phyloP scores from a whole-genome alignment of 805 yeast species.

The Sugiyamaella smithiae region DNA sequence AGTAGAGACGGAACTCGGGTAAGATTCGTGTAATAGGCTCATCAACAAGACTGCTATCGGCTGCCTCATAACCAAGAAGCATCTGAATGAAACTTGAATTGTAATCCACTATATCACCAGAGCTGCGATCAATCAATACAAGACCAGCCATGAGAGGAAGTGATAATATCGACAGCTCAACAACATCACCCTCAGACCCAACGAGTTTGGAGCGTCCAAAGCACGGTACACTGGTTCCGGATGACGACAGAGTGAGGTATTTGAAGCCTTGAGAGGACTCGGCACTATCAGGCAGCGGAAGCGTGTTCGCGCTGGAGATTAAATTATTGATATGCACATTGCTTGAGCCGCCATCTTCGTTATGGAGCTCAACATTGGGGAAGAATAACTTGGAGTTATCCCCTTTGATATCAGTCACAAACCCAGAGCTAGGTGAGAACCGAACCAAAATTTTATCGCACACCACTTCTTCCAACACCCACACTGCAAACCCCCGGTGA shows the following conservation, averaged over 20 bases:
- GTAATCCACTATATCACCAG: slow-evolving; percentile 59
- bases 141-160: slow-evolving; percentile 87
- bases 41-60: slow-evolving; percentile 34
- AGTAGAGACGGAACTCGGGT: slow-evolving; percentile 56
- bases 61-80: slow-evolving; percentile 58
- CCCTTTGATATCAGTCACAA: slow-evolving; percentile 10
- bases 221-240: slow-evolving; percentile 17
- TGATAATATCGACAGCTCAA: slow-evolving; percentile 43
- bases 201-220: slow-evolving; percentile 8
- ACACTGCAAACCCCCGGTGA: slow-evolving; percentile 54
- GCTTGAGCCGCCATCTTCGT: not conserved
- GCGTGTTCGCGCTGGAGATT: not conserved
- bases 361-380: slow-evolving; percentile 2
- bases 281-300: slow-evolving; percentile 28
- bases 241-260: slow-evolving; percentile 21
- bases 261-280: slow-evolving; percentile 13
- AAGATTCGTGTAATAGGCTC: slow-evolving; percentile 54
- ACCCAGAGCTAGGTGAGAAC: slow-evolving; percentile 10
- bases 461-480: slow-evolving; percentile 79
- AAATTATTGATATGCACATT: not conserved
- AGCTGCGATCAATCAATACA: slow-evolving; percentile 59
- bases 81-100: slow-evolving; percentile 77
- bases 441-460: slow-evolving; percentile 36
- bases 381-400: slow-evolving; percentile 11
- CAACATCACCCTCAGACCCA: slow-evolving; percentile 42